Evolutionary conservation across 306 rosid genomes (phyloP), one percentile per base, ranked within the genome.

Genomic region (Ceratonia siliqua): DNA sequence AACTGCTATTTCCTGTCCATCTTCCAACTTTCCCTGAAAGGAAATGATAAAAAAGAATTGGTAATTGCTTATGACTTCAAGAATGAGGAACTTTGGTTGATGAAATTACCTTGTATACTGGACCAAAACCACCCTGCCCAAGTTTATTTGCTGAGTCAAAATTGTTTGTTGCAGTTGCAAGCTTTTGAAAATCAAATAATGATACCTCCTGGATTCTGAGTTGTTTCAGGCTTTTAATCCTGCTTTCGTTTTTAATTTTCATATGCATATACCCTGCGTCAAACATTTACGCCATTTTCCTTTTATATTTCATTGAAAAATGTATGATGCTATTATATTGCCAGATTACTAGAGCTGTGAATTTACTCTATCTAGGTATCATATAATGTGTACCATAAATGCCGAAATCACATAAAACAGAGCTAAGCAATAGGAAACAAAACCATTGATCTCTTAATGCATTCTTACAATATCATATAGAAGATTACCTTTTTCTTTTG

Each of bases 51-150:
- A n/a, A n/a, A n/a, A n/a, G n/a, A n/a, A n/a, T n/a, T n/a, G n/a
- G n/a, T n/a, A n/a, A n/a, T n/a, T n/a, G n/a, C n/a, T n/a, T n/a
- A n/a, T n/a, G n/a, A n/a, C n/a, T n/a, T n/a, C n/a, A n/a, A n/a
- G n/a, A n/a, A n/a, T n/a, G n/a, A n/a, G n/a, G n/a, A 42, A n/a
- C 4, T 39, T 24, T 13, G 18, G 28, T 2, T 25, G 30, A 27
- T 5, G 17, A 18, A 46, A 5, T 32, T 75, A 81, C 84, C 84
- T 69, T 81, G 13, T 75, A 81, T 5, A 81, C 84, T 0, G 77
- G 55, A 27, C 84, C 81, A 59, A 81, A 81, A 38, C 84, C 84
- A 1, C 81, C 84, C 15, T 79, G 52, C 0, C 84, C 87, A 42
- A 83, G 80, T 50, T 64, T 79, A 59, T 71, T 83, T 25, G 56